Percentiles rank a stretch among this genome's conserved stretches.
Conservation (phyloP, 2,329 filamentous ascomycete genomes). For the Aspergillus sp. region DNA sequence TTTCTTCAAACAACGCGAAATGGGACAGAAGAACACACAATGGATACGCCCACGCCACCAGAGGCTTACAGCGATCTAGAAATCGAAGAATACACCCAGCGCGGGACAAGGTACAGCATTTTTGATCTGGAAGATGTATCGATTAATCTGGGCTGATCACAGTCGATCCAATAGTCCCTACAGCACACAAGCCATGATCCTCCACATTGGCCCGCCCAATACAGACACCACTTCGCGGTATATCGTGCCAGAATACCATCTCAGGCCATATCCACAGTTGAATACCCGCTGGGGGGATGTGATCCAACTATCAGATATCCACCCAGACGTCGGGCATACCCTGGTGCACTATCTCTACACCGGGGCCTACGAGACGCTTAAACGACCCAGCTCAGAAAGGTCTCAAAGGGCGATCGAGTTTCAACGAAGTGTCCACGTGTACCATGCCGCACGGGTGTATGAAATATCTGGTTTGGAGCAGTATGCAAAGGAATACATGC, state of each 20-base stretch:
- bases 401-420: neutral
- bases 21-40: neutral
- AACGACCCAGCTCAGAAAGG: neutral
- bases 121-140: neutral
- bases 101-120: neutral
- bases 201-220: neutral
- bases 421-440: neutral
- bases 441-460: neutral
- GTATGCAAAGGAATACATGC: slow-evolving; percentile 1
- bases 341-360: slow-evolving; percentile 8
- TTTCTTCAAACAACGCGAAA: neutral
- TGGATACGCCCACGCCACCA: neutral
- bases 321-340: slow-evolving; percentile 4
- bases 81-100: neutral
- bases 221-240: neutral
- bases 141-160: neutral
- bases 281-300: neutral
- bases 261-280: neutral
- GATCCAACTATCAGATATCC: neutral
- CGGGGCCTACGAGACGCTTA: slow-evolving; percentile 2
- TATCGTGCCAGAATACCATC: slow-evolving; percentile 2
- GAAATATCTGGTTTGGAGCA: neutral
- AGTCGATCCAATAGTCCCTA: neutral
- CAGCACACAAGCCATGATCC: neutral
- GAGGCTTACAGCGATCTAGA: neutral